Base-by-base conservation (phyloP, 176 grass and related monocot species). In the Carex kokanica region DNA sequence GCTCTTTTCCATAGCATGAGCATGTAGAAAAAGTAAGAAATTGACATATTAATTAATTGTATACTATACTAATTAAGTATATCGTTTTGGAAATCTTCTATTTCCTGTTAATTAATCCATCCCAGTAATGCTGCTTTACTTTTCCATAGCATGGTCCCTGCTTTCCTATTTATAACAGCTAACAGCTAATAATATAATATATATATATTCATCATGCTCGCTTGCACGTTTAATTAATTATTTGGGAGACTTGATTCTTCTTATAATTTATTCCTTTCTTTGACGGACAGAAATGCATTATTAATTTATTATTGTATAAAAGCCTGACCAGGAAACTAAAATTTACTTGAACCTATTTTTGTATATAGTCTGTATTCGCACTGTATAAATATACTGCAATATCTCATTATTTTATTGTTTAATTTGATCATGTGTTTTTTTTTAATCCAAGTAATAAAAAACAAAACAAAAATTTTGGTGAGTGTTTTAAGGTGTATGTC, bases 181-280 rank as follows among this genome's bases (percentile, higher is more conserved):
- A 40, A n/a, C n/a, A n/a, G n/a, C n/a, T n/a, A n/a, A n/a, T n/a
- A n/a, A n/a, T n/a, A n/a, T n/a, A n/a, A n/a, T n/a, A n/a, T n/a
- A n/a, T n/a, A n/a, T 16, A 74, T 27, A 18, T 29, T 53, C 45
- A 45, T 16, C 45, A 74, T 74, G 45, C 71, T 74, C 41, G 43
- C 71, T 27, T 74, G 45, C 71, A 74, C 45, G 45, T 74, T 73
- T 77, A 56, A 55, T 73, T 77, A 56, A 55, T 77, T 55, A 56
- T 29, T 16, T 75, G 23, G 23, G 23, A 24, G 5, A 9, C 1
- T 54, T 53, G 23, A 53, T 75, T 54, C 23, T 31, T 75, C 2
- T 54, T 53, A 54, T 54, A 29, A 5, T 75, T 75, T 54, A 9
- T 27, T 75, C 47, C n/a, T 31, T 77, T 77, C 72, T 77, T 77